Conservation (phyloP, 768 basidiomycete genomes). For the Boletus sp. region DNA sequence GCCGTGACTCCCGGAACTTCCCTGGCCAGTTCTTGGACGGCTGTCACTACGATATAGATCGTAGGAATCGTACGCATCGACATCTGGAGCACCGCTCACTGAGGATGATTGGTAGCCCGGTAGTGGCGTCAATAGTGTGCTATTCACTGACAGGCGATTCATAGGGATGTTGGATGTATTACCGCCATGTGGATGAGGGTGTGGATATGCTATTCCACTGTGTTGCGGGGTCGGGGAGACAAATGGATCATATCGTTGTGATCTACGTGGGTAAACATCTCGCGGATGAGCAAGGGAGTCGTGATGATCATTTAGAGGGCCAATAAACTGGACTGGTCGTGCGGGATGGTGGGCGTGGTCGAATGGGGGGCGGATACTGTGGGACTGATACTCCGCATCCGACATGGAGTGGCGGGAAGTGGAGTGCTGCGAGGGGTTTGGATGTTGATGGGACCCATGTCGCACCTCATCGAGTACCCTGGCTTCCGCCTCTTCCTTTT, state of each 20-base stretch:
- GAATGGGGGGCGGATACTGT: conserved; percentile 16
- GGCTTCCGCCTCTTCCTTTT: conserved; percentile 64
- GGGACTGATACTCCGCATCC: conserved; percentile 22
- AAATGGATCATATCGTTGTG: conserved; percentile 28
- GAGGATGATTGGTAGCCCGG: conserved; percentile 52
- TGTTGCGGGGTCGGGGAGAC: conserved; percentile 19
- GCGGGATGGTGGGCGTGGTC: conserved; percentile 29
- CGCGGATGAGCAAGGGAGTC: conserved; percentile 15
- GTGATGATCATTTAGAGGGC: conserved; percentile 20
- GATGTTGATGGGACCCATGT: conserved; percentile 18
- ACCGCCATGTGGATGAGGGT: conserved; percentile 26
- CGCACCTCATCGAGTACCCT: conserved; percentile 16
- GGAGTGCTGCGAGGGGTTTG: conserved; percentile 18
- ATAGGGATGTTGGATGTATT: conserved; percentile 20
- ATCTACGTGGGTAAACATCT: conserved; percentile 23
- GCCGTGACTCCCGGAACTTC: conserved; percentile 22
- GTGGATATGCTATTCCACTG: conserved; percentile 17
- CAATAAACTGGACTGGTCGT: conserved; percentile 12
- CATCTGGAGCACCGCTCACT: conserved; percentile 18
- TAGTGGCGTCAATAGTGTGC: conserved; percentile 71
- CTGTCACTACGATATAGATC: conserved; percentile 41
- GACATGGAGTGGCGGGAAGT: conserved; percentile 28
- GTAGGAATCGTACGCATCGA: conserved; percentile 25
- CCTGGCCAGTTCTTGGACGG: conserved; percentile 43
- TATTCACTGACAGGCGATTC: conserved; percentile 56